Conservation (phyloP, 1,139 yeast species). For the Hanseniaspora sp. region DNA sequence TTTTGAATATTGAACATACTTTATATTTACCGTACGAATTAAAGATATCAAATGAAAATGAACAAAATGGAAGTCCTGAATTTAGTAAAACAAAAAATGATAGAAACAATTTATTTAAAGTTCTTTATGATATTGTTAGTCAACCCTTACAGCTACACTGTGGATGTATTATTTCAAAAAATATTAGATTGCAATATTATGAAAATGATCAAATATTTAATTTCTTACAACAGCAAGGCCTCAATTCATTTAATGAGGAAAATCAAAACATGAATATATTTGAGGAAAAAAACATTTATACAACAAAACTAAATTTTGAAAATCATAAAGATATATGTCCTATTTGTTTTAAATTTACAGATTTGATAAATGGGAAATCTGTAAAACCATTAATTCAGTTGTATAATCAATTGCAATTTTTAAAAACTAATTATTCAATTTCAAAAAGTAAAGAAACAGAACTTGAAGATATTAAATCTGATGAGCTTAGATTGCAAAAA, state of each 20-base stretch:
- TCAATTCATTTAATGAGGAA: no score
- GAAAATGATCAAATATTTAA: constrained; percentile 18
- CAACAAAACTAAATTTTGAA: constrained; percentile 16
- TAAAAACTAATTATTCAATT: constrained; percentile 16
- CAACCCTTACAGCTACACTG: constrained; percentile 55
- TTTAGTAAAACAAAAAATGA: no score
- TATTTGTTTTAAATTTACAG: constrained; percentile 32
- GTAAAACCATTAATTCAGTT: constrained; percentile 45
- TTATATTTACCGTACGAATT: constrained; percentile 24
- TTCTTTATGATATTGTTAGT: constrained; percentile 22
- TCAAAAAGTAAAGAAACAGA: constrained; percentile 16
- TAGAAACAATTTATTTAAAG: constrained; percentile 16
- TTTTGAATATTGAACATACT: constrained; percentile 22
- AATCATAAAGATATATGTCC: constrained; percentile 35
- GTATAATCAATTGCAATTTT: constrained; percentile 30
- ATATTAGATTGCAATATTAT: constrained; percentile 17
- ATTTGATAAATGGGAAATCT: constrained; percentile 35
- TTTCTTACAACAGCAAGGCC: not conserved
- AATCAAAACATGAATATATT: not conserved
- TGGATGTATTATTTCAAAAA: constrained; percentile 60
- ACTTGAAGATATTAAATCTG: constrained; percentile 12
- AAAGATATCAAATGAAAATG: not conserved
- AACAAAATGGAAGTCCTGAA: not conserved
- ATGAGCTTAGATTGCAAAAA: not conserved
- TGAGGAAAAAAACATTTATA: not conserved